These are phyloP conservation scores for Cercospora zeae-maydis DNA, from an alignment of 2,329 filamentous ascomycete genomes.

Conservation along the genomic window DNA sequence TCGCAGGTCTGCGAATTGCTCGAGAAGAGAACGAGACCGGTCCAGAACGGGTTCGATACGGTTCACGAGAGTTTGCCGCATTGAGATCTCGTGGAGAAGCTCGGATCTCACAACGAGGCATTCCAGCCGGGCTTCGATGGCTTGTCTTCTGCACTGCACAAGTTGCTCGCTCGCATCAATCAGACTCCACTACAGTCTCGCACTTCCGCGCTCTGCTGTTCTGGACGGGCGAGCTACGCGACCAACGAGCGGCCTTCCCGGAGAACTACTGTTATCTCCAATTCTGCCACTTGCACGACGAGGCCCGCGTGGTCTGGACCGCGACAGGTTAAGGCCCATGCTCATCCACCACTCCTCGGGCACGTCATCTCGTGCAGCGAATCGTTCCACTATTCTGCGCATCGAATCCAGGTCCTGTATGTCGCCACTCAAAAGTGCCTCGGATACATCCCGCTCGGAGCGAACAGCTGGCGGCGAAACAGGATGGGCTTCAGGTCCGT, in stretches of 20 bases:
- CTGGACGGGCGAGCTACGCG: neutral
- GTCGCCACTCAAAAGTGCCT: slow-evolving; percentile 27
- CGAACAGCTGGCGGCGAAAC: slow-evolving; percentile 29
- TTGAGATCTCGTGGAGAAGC: neutral
- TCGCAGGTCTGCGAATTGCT: neutral
- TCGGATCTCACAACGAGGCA: neutral
- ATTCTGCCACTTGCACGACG: slow-evolving; percentile 1
- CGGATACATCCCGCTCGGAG: slow-evolving; percentile 24
- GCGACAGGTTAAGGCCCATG: slow-evolving; percentile 39
- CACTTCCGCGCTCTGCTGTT: slow-evolving; percentile 6
- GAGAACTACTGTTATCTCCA: slow-evolving; percentile 2
- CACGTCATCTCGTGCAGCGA: slow-evolving; percentile 69
- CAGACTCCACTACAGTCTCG: slow-evolving; percentile 5
- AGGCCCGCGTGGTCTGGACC: slow-evolving; percentile 21
- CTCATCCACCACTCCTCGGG: slow-evolving; percentile 75
- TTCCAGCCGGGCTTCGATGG: neutral
- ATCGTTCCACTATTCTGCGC: slow-evolving; percentile 66
- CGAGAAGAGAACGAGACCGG: neutral
- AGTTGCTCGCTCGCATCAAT: neutral
- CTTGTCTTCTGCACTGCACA: neutral
- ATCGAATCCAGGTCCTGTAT: slow-evolving; percentile 56
- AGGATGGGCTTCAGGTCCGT: slow-evolving; percentile 28
- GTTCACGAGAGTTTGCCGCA: neutral
- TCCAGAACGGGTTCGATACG: neutral
- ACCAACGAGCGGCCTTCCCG: neutral